Evolutionary conservation across 2,329 filamentous ascomycete genomes (phyloP).

Genomic region (Penicillium aurantiogriseum): DNA sequence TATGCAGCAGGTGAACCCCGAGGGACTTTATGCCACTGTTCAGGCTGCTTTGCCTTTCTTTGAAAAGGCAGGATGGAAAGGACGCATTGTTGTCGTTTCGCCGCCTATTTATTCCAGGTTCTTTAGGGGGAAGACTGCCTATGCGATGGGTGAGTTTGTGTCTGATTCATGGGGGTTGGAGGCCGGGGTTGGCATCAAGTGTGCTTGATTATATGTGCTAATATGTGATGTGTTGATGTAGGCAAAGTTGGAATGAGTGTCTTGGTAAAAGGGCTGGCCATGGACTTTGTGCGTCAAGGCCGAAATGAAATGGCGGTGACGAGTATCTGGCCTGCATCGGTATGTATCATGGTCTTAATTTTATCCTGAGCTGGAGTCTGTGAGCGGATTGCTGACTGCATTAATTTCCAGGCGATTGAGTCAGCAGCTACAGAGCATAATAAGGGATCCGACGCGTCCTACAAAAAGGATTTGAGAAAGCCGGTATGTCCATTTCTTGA

Average conservation of each 20-base stretch:
- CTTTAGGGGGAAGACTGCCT: conserved; percentile 81
- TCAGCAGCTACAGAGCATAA: conserved; percentile 68
- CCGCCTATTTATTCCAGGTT: conserved; percentile 85
- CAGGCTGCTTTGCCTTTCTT: conserved; percentile 70
- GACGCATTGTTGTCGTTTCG: conserved; percentile 72
- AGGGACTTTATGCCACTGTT: conserved; percentile 71
- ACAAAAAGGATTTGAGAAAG: conserved; percentile 62
- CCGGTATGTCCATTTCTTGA: conserved; percentile 39
- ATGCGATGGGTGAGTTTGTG: conserved; percentile 58
- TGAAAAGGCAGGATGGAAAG: conserved; percentile 52
- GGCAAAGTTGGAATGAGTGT: conserved; percentile 81
- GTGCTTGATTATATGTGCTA: not conserved
- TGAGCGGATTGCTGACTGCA: conserved; percentile 1
- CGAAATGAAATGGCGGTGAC: conserved; percentile 70
- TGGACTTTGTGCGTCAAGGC: conserved; percentile 72
- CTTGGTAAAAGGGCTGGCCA: conserved; percentile 74
- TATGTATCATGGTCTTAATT: conserved; percentile 40
- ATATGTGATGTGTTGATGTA: conserved; percentile 11
- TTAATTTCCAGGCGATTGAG: conserved; percentile 59
- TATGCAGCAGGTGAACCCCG: conserved; percentile 72
- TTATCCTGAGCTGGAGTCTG: not conserved
- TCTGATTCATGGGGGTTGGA: not conserved
- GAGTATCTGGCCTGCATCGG: conserved; percentile 77
- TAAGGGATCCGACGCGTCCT: conserved; percentile 46
- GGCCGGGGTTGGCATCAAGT: not conserved